Base-by-base conservation (phyloP, 108 stramenopile genomes). In the Nitzschia sp. region DNA sequence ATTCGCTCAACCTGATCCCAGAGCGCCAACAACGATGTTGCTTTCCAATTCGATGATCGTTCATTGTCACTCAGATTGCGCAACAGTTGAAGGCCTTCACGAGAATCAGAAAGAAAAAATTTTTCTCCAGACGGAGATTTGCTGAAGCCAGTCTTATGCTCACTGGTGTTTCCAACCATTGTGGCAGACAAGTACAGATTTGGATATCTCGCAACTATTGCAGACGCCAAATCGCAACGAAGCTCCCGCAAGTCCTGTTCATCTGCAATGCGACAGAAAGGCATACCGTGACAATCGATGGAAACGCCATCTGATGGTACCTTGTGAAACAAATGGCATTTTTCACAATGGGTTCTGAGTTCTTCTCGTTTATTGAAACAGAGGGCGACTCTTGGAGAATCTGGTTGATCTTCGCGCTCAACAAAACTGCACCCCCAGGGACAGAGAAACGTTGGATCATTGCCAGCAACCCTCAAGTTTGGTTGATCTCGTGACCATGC, bases 111-210 rank as follows among this genome's bases (percentile, higher is more conserved):
- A 24, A 58, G 57, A 14, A 0, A 40, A 12, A 58, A 24, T 40
- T 37, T 58, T 5, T 58, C 57, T 58, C 64, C 64, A 29, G 51
- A 52, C n/a, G 64, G 64, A 25, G 64, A 65, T 34, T 51, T 51
- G 12, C 2, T 2, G 44, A 65, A 65, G 2, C 12, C 43, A 37
- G 51, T 53, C 26, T 29, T 51, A 1, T n/a, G 8, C 43, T 3
- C 22, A 8, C 3, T 46, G 15, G 41, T 8, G 8, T 24, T 2
- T 38, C 11, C 26, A 3, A 10, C 29, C 3, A 26, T 52, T 24
- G 15, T n/a, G 0, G 51, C 24, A 24, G 2, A 22, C 7, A n/a
- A 2, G 42, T 10, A 53, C 12, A 56, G 2, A 3, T 20, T 37
- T 10, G 41, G 53, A 39, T 22, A 21, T 10, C 34, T 14, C 5